These are phyloP conservation scores for Phytopythium cucurbitacearum DNA, from an alignment of 352 stramenopile species.

Conservation along the genomic window DNA sequence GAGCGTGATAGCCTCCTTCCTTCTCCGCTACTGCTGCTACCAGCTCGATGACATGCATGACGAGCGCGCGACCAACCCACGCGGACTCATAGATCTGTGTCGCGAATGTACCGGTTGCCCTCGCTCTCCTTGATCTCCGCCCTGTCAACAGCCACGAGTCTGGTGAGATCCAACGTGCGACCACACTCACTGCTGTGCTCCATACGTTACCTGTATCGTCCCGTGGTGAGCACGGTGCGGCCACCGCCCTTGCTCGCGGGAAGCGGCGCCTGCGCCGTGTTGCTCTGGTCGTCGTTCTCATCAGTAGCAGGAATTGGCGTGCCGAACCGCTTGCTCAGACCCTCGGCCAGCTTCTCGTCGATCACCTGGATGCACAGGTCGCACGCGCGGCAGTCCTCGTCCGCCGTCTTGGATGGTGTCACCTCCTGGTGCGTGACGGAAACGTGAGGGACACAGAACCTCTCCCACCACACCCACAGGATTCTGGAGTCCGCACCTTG, in stretches of 20 bases:
- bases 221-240: constrained; percentile 70
- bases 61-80: too few species aligned
- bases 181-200: not conserved
- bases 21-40: too few species aligned
- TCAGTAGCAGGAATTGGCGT: constrained; percentile 18
- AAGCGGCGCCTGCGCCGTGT: constrained; percentile 22
- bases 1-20: too few species aligned
- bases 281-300: constrained; percentile 31
- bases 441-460: not conserved
- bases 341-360: constrained; percentile 78
- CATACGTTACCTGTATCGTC: constrained; percentile 68
- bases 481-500: constrained; percentile 33
- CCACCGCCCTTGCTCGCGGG: constrained; percentile 49
- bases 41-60: too few species aligned
- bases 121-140: constrained; percentile 88
- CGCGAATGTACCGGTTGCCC: constrained; percentile 85
- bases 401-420: constrained; percentile 39
- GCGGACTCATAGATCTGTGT: constrained; percentile 61
- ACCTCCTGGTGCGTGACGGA: constrained; percentile 43
- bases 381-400: constrained; percentile 74
- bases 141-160: constrained; percentile 18
- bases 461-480: not conserved
- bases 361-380: constrained; percentile 82
- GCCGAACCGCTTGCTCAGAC: constrained; percentile 70
- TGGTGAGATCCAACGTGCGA: not conserved